phyloP scores from a whole-genome alignment of 129 eudicot species.

The Kitagawia praeruptora region DNA sequence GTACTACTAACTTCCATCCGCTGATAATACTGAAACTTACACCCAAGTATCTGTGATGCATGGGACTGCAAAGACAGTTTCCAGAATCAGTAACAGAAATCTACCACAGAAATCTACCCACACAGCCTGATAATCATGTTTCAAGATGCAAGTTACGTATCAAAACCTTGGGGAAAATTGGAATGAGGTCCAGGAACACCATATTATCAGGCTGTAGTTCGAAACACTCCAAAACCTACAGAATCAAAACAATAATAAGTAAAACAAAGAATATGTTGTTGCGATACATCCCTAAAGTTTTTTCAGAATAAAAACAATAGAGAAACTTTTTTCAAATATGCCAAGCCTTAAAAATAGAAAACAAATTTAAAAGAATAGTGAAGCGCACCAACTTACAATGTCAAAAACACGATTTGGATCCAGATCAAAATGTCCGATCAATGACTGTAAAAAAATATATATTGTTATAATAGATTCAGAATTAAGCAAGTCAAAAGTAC shows the following conservation, averaged over 20 bases:
- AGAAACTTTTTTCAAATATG: not conserved
- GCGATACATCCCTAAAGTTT: not conserved
- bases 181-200: conserved; percentile 83
- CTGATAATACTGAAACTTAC: conserved; percentile 91
- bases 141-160: not conserved
- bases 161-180: conserved; percentile 91
- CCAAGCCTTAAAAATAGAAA: not conserved
- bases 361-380: not conserved
- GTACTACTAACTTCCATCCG: conserved; percentile 63
- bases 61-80: conserved; percentile 61
- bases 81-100: conserved; percentile 15
- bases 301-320: not conserved
- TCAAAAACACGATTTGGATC: conserved; percentile 99
- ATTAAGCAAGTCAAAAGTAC: not conserved
- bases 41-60: conserved; percentile 95
- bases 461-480: conserved; percentile 15
- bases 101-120: not conserved
- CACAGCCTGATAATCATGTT: not conserved
- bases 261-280: conserved; percentile 3
- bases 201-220: conserved; percentile 83
- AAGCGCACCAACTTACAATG: conserved; percentile 51
- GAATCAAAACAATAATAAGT: conserved; percentile 8
- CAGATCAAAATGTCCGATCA: conserved; percentile 97
- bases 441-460: conserved; percentile 63
- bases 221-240: conserved; percentile 92